These are phyloP conservation scores for Backusella liffmaniae DNA, from an alignment of 192 early-diverging fungal genomes.

Conservation along the genomic window DNA sequence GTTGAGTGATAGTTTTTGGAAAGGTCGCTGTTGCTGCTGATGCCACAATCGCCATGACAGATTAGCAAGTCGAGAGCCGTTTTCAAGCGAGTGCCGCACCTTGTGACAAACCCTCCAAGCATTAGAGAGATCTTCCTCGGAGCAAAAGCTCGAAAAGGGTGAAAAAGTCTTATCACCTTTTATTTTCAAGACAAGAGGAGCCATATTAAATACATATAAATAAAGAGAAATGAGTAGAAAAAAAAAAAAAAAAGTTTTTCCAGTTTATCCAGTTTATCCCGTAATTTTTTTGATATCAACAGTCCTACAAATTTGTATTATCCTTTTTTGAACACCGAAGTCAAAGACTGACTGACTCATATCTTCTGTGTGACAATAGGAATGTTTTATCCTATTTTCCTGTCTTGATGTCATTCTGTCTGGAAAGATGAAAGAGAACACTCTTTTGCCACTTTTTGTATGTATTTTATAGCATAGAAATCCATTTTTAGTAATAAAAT, in stretches of 20 bases:
- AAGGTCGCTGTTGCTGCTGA: conserved; percentile 10
- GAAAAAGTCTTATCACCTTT: conserved; percentile 76
- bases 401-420: too few species aligned
- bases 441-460: too few species aligned
- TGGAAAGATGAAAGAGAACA: too few species aligned
- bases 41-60: conserved; percentile 87
- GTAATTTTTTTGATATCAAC: background rate
- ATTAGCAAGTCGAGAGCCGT: conserved; percentile 80
- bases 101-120: conserved; percentile 85
- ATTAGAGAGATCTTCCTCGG: conserved; percentile 71
- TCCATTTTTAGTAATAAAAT: too few species aligned
- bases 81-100: conserved; percentile 81
- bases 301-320: background rate
- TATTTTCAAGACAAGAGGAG: conserved; percentile 68
- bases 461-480: too few species aligned
- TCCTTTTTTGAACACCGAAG: too few species aligned
- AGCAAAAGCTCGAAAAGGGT: conserved; percentile 69
- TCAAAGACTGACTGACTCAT: too few species aligned
- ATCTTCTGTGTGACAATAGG: too few species aligned
- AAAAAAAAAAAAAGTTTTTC: background rate
- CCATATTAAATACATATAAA: conserved; percentile 42
- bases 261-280: background rate
- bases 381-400: too few species aligned
- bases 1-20: background rate
- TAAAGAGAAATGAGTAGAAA: background rate